Base-by-base conservation (phyloP, 495 filamentous ascomycete genomes). In the Xanthoparmelia taractica region DNA sequence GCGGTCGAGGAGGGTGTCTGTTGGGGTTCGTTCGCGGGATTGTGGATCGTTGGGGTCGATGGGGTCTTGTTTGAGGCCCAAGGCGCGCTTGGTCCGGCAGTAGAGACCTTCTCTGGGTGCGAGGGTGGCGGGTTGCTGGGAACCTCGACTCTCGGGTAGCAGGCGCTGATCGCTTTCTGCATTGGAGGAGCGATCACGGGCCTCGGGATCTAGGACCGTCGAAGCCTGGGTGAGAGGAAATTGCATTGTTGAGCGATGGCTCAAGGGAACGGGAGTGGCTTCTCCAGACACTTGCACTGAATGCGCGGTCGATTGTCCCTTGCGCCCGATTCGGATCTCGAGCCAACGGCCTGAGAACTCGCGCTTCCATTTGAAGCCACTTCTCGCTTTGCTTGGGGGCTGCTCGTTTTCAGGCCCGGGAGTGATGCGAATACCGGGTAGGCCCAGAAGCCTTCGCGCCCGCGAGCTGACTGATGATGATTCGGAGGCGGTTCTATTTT, bases 81-180 rank as follows among this genome's bases (percentile, higher is more conserved):
- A 41, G 1, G 58, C 57, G 34, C 66, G 66, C 63, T 68, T 70
- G 29, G 65, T 70, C 27, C 63, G 64, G 36, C 59, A 60, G 36
- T 65, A 63, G 17, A 70, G 54, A 27, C 63, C 66, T 64, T 70
- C 64, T 29, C 50, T 68, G n/a, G 45, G 62, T 25, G 45, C 31
- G 58, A 60, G 43, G 41, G n/a, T 8, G 13, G 47, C 43, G 58
- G 27, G 41, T 8, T 63, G 13, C 17, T n/a, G 15, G 18, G 48
- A 29, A 10, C 54, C 52, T 20, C 20, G 45, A 18, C 17, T 57
- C 54, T 61, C 55, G 15, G 57, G 18, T 17, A 34, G 34, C n/a
- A 33, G 29, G n/a, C 8, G 60, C 36, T 59, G 43, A 8, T 40
- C 31, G 40, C 61, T 63, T 25, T 33, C 60, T 10, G 38, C 13